These are phyloP conservation scores for Blumeria hordei DNA, from an alignment of 2,329 filamentous ascomycete genomes.

Conservation along the genomic window DNA sequence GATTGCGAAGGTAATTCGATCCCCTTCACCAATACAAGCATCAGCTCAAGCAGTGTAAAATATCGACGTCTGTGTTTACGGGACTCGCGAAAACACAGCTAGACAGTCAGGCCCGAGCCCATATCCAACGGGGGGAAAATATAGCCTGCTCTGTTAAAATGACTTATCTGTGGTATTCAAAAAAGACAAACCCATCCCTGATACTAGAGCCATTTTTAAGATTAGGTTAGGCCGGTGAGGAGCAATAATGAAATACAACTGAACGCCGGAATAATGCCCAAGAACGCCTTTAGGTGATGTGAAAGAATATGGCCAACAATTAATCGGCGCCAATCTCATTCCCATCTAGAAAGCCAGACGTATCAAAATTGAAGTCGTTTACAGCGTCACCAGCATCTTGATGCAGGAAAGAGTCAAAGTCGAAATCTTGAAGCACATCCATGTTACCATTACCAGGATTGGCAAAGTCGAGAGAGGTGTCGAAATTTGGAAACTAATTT, in stretches of 20 bases:
- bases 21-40: too few relatives aligned
- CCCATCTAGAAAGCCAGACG: constrained; percentile 28
- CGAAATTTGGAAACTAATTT: constrained; percentile 10
- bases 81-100: constrained; percentile 4
- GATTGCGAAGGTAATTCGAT: too few relatives aligned
- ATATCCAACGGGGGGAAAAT: constrained; percentile 9
- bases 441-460: constrained; percentile 25
- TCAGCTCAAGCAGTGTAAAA: too few relatives aligned
- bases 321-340: constrained; percentile 34
- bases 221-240: constrained; percentile 1
- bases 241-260: constrained; percentile 13
- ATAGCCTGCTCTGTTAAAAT: constrained; percentile 11
- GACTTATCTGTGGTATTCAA: constrained; percentile 10
- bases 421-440: constrained; percentile 41
- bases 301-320: constrained; percentile 6
- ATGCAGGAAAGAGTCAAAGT: constrained; percentile 44
- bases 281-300: constrained; percentile 14
- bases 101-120: constrained; percentile 3
- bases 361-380: constrained; percentile 28
- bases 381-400: constrained; percentile 23
- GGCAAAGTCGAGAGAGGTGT: constrained; percentile 24
- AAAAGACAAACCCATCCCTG: constrained; percentile 2
- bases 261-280: constrained; percentile 15
- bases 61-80: too few relatives aligned
- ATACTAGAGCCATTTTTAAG: too few relatives aligned